Evolutionary conservation across 148 eudicot species (phyloP).

Genomic region (Polygonum aviculare): DNA sequence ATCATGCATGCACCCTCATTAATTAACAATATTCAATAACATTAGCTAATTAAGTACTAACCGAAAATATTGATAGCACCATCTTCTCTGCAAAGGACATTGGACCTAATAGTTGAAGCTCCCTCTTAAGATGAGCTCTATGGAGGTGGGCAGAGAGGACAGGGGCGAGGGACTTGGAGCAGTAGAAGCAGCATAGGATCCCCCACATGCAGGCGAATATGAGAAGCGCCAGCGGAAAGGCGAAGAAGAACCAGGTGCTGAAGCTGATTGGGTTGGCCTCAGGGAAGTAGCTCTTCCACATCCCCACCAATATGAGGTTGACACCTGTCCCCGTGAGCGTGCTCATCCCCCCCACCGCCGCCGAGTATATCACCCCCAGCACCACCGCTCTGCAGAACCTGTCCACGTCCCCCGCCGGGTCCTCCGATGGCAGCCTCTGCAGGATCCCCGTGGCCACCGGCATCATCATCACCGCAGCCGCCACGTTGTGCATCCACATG

Average conservation of each 20-base stretch:
- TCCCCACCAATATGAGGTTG: conserved; percentile 88
- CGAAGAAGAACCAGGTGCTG: conserved; percentile 70
- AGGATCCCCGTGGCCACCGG: conserved; percentile 94
- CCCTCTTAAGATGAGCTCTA: conserved; percentile 53
- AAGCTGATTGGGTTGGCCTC: conserved; percentile 63
- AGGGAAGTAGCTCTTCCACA: conserved; percentile 95
- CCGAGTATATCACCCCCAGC: conserved; percentile 68
- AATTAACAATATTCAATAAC: too few relatives aligned
- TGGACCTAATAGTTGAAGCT: conserved; percentile 73
- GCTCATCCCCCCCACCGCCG: conserved; percentile 81
- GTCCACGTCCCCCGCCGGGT: conserved; percentile 22
- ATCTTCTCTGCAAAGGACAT: conserved; percentile 87
- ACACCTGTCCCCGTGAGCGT: conserved; percentile 96
- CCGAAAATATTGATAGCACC: conserved; percentile 60
- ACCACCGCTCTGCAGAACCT: conserved; percentile 78
- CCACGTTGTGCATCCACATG: conserved; percentile 99
- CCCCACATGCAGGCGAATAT: conserved; percentile 68
- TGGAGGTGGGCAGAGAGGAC: conserved; percentile 54
- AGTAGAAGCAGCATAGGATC: conserved; percentile 57
- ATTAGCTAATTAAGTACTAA: conserved; percentile 14
- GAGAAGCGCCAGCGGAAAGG: conserved; percentile 58
- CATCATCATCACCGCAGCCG: conserved; percentile 86
- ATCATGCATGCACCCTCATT: too few relatives aligned
- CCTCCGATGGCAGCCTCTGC: conserved; percentile 39
- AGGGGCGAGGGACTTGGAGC: conserved; percentile 28